A percentile compares a stretch with the other conserved stretches of the same genome.
These are phyloP conservation scores for Salvia hispanica DNA, from an alignment of 257 asterid genomes.

Conservation along the genomic window DNA sequence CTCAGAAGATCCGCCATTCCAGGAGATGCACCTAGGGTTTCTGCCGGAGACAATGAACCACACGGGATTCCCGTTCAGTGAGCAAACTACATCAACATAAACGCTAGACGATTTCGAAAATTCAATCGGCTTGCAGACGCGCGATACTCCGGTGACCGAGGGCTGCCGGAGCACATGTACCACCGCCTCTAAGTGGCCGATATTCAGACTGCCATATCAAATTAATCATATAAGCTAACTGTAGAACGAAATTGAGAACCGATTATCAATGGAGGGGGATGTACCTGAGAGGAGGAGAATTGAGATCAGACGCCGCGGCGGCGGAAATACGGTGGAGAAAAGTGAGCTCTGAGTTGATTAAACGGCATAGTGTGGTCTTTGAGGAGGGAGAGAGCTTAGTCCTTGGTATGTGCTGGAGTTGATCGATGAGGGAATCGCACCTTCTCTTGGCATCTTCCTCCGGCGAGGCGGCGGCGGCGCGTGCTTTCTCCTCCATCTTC, in stretches of 20 bases:
- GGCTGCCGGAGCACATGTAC: slow-evolving; percentile 72
- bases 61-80: slow-evolving; percentile 72
- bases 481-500: slow-evolving; percentile 36
- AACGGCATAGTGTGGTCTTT: slow-evolving; percentile 61
- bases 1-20: slow-evolving; percentile 45
- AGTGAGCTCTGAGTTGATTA: slow-evolving; percentile 74
- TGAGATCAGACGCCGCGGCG: slow-evolving; percentile 34
- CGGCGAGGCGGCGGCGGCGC: slow-evolving; percentile 27
- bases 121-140: slow-evolving; percentile 70
- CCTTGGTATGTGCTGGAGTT: slow-evolving; percentile 37
- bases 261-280: not conserved
- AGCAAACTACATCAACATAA: slow-evolving; percentile 75
- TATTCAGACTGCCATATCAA: slow-evolving; percentile 60
- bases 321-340: slow-evolving; percentile 66
- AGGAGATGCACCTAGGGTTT: slow-evolving; percentile 65
- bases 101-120: slow-evolving; percentile 41
- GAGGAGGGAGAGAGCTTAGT: slow-evolving; percentile 40
- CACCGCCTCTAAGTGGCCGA: slow-evolving; percentile 86
- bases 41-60: slow-evolving; percentile 87
- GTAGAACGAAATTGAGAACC: not conserved
- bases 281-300: slow-evolving; percentile 50
- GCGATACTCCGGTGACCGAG: slow-evolving; percentile 65
- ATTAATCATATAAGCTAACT: not conserved
- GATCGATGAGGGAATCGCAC: slow-evolving; percentile 54
- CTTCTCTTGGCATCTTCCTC: slow-evolving; percentile 62